Percentiles rank a stretch among this genome's conserved stretches.
Conservation (phyloP, 805 yeast species). For the Starmerella apicola region DNA sequence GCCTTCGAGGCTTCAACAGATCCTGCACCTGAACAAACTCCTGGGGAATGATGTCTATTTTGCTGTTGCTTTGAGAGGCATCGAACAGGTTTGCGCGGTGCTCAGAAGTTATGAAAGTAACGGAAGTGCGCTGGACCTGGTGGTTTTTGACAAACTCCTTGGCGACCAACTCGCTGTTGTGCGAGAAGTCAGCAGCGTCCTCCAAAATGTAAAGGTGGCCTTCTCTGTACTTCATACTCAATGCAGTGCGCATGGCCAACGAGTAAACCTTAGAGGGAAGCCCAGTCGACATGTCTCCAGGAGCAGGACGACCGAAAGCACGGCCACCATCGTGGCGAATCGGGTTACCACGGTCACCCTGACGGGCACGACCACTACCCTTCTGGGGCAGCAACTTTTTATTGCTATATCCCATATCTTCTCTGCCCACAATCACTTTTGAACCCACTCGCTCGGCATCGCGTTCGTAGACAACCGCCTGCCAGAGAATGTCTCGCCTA, state of each 20-base stretch:
- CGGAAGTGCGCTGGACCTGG: slow-evolving; percentile 18
- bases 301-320: slow-evolving; percentile 83
- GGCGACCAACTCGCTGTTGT: slow-evolving; percentile 33
- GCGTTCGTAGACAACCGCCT: slow-evolving; percentile 84
- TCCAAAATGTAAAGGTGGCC: slow-evolving; percentile 68
- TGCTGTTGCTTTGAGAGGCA: slow-evolving; percentile 41
- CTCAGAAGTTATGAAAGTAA: slow-evolving; percentile 57
- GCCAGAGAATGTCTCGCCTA: slow-evolving; percentile 88
- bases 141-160: slow-evolving; percentile 40
- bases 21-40: slow-evolving; percentile 79
- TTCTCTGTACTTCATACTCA: slow-evolving; percentile 64
- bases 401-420: slow-evolving; percentile 75
- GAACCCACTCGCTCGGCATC: slow-evolving; percentile 84
- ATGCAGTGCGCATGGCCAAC: slow-evolving; percentile 66
- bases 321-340: slow-evolving; percentile 78
- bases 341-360: slow-evolving; percentile 93
- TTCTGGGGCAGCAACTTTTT: slow-evolving; percentile 77
- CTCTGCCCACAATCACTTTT: slow-evolving; percentile 72
- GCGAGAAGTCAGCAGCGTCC: slow-evolving; percentile 29
- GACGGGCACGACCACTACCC: slow-evolving; percentile 90
- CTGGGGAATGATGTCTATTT: slow-evolving; percentile 54
- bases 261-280: slow-evolving; percentile 64
- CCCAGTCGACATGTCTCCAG: slow-evolving; percentile 73
- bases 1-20: slow-evolving; percentile 61
- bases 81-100: slow-evolving; percentile 47